These are phyloP conservation scores for Ogataea ganodermae DNA, from an alignment of 805 yeast species.

Conservation along the genomic window DNA sequence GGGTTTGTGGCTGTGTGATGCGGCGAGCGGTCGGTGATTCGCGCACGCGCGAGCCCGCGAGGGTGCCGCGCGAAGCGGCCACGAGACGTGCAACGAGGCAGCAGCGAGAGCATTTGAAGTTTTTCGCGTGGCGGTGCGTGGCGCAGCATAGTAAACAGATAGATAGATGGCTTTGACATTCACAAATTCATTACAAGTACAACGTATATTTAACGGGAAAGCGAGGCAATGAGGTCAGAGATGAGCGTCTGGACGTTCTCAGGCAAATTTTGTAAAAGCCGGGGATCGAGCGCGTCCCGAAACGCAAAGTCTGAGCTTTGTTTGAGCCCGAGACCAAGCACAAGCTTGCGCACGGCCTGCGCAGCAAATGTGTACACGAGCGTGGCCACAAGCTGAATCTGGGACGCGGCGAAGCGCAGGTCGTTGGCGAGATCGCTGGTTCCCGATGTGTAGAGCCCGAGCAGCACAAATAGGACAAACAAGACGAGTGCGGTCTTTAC, in stretches of 20 bases:
- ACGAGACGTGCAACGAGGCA: neutral
- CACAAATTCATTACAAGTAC: no score
- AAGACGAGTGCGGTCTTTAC: neutral
- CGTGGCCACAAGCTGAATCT: neutral
- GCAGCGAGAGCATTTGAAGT: neutral
- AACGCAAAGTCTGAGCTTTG: neutral
- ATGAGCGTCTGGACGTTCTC: neutral
- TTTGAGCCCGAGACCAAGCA: slow-evolving; percentile 2
- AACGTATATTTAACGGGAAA: neutral
- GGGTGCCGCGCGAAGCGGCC: no score
- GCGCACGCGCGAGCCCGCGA: no score
- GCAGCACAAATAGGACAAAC: neutral
- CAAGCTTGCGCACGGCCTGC: neutral
- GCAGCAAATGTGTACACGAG: neutral
- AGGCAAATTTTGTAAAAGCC: neutral
- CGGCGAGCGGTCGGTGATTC: no score
- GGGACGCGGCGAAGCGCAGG: neutral
- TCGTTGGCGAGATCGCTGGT: neutral
- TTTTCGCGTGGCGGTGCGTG: neutral
- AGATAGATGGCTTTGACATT: no score
- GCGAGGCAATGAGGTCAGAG: neutral
- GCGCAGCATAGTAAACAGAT: neutral
- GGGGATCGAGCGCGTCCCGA: neutral
- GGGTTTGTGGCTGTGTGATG: no score
- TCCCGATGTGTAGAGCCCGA: slow-evolving; percentile 1